Conservation (phyloP, 179 eudicot species). For the Beta corolliflora region DNA sequence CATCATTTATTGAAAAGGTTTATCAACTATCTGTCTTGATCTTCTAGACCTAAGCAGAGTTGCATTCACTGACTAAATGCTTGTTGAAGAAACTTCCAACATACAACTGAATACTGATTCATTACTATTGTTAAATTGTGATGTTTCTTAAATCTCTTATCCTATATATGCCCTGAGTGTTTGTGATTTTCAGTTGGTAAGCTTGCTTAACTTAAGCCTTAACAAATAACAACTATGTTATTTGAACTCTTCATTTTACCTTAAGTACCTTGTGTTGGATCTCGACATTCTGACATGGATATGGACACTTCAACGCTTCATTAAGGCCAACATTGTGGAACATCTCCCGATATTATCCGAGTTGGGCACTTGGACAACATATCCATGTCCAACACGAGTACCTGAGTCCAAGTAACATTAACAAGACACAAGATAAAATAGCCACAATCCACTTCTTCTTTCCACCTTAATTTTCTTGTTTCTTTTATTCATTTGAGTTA, state of each 20-base stretch:
- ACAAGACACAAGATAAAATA: neutral
- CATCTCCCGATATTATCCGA: no score
- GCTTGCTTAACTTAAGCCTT: neutral
- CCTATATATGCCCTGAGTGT: neutral
- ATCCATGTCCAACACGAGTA: no score
- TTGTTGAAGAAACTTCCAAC: neutral
- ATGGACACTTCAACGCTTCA: no score
- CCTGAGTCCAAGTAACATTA: no score
- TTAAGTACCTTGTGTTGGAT: no score
- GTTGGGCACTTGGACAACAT: no score
- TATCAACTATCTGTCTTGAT: neutral
- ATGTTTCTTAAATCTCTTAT: neutral
- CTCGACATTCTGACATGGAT: no score
- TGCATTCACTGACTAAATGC: neutral
- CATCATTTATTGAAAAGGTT: slow-evolving; percentile 44
- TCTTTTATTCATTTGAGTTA: neutral
- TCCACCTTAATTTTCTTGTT: neutral
- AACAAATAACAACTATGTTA: neutral
- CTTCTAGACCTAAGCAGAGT: neutral
- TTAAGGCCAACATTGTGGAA: no score
- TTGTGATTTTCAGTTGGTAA: neutral
- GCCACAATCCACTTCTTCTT: neutral
- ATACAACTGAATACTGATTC: neutral
- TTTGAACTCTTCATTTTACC: no score
- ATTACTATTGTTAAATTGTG: neutral